phyloP scores from a whole-genome alignment of 805 yeast genomes.

The Kluyveromyces lactis region DNA sequence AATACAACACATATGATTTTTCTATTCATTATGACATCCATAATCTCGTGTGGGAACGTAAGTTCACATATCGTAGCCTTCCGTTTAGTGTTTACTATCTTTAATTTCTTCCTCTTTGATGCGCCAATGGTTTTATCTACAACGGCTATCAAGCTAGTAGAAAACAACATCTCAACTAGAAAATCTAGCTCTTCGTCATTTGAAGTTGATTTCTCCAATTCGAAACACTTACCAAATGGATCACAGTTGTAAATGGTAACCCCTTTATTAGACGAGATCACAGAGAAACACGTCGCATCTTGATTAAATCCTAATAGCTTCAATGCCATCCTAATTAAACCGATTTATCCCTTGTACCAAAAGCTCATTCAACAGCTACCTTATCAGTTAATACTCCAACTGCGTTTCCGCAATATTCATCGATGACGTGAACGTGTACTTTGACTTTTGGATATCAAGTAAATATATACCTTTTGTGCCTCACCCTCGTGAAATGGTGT shows the following conservation, averaged over 20 bases:
- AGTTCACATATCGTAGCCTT: conserved; percentile 74
- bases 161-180: conserved; percentile 81
- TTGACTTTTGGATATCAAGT: no score
- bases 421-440: no score
- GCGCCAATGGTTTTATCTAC: conserved; percentile 65
- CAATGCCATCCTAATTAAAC: conserved; percentile 10
- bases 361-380: no score
- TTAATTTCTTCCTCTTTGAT: conserved; percentile 52
- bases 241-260: conserved; percentile 80
- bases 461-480: no score
- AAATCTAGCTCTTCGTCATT: conserved; percentile 34
- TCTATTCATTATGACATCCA: conserved; percentile 70
- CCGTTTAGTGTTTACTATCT: conserved; percentile 64
- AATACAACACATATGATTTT: conserved; percentile 72
- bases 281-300: conserved; percentile 69
- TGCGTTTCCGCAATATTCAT: no score
- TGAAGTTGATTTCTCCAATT: conserved; percentile 27
- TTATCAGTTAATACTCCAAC: no score
- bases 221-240: conserved; percentile 71
- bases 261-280: conserved; percentile 58
- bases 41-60: conserved; percentile 70
- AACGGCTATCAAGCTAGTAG: conserved; percentile 77
- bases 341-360: no score
- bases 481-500: no score
- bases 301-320: conserved; percentile 75